Evolutionary conservation across 164 flowering plant species (phyloP).

Genomic region (Annona squamosa): DNA sequence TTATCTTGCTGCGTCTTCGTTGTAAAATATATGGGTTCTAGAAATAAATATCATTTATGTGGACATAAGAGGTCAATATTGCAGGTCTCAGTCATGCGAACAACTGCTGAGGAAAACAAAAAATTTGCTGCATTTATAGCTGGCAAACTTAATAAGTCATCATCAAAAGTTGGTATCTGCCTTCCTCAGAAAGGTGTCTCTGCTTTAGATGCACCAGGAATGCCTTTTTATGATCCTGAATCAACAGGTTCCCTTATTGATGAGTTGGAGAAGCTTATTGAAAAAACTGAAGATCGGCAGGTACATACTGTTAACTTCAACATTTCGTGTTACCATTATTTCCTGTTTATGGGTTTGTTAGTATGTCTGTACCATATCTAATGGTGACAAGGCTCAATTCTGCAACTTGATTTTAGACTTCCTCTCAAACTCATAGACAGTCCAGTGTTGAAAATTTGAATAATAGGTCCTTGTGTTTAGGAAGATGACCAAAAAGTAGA

Average conservation of each 20-base stretch:
- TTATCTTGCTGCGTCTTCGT: too few species aligned
- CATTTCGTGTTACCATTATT: not conserved
- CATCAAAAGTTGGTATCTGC: constrained; percentile 67
- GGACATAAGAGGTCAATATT: constrained; percentile 7
- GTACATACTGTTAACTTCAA: constrained; percentile 24
- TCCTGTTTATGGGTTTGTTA: not conserved
- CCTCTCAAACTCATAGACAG: too few species aligned
- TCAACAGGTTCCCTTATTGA: constrained; percentile 51
- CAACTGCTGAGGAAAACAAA: constrained; percentile 74
- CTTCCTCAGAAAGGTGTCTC: constrained; percentile 83
- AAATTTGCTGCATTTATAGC: constrained; percentile 83
- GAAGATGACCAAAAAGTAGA: too few species aligned
- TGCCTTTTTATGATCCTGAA: constrained; percentile 78
- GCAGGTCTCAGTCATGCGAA: constrained; percentile 85
- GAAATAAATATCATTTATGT: not conserved
- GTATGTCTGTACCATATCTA: not conserved
- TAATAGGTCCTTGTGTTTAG: too few species aligned
- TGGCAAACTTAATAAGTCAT: constrained; percentile 62
- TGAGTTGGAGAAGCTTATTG: constrained; percentile 60
- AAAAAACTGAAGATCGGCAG: constrained; percentile 58
- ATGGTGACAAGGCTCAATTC: too few species aligned
- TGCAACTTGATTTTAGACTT: too few species aligned
- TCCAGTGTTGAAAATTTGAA: too few species aligned
- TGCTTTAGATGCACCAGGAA: constrained; percentile 87
- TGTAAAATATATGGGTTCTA: too few species aligned